Evolutionary conservation across 2,329 filamentous ascomycete genomes (phyloP).

Genomic region (Phialocephala sp.): DNA sequence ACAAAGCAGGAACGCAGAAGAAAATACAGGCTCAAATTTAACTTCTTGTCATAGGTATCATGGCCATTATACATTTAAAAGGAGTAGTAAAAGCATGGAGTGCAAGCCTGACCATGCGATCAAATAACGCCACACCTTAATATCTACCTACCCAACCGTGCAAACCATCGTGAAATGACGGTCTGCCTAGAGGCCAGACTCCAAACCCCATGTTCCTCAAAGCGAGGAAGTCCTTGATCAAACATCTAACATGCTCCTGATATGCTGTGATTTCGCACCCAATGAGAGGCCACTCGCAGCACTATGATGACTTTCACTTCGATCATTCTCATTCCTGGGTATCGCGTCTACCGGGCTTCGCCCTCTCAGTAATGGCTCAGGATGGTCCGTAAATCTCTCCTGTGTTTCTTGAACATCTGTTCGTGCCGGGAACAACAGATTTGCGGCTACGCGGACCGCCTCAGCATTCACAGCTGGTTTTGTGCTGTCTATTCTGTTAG

Average conservation of each 20-base stretch:
- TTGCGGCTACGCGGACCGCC: constrained; percentile 23
- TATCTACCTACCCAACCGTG: neutral
- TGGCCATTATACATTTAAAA: no score
- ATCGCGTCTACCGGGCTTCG: neutral
- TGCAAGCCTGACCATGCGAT: no score
- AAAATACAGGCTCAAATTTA: no score
- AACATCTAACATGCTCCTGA: constrained; percentile 51
- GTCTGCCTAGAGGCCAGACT: neutral
- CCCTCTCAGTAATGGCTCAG: constrained; percentile 13
- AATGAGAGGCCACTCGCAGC: constrained; percentile 39
- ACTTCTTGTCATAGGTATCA: no score
- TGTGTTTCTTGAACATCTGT: constrained; percentile 14
- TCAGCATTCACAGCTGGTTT: constrained; percentile 57
- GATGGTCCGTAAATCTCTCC: constrained; percentile 29
- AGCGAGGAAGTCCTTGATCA: neutral
- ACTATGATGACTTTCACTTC: constrained; percentile 32
- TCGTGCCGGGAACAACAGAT: constrained; percentile 27
- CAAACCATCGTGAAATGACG: neutral
- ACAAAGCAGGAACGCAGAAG: no score
- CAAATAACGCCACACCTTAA: neutral
- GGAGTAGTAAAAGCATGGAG: no score
- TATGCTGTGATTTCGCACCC: constrained; percentile 41
- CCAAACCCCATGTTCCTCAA: neutral
- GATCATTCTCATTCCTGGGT: constrained; percentile 13
- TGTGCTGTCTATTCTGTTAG: constrained; percentile 37